Evolutionary conservation across 1,284 basidiomycete genomes (phyloP), one percentile per base, ranked within the genome.

Genomic region (Amylostereum areolatum): DNA sequence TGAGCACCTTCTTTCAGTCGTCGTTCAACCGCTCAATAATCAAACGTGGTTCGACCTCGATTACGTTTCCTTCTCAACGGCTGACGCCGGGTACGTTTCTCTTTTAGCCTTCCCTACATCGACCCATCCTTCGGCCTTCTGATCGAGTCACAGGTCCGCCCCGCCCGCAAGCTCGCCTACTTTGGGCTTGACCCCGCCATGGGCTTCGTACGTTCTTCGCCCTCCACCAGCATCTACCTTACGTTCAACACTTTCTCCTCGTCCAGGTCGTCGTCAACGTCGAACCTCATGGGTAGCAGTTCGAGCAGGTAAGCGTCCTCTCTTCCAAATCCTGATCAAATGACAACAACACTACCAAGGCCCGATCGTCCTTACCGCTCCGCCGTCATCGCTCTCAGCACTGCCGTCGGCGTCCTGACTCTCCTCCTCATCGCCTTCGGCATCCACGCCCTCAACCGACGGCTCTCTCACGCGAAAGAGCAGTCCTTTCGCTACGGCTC

Each of bases 11-110:
- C 34, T 49, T 8, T 36, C 48, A 33, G 7, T 49, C 41, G 36
- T 39, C 27, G 34, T 30, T 3, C 42, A 39, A 18, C 24, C 29
- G 9, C 18, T 11, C 28, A 34, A 8, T 24, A 34, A 39, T 2
- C 36, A 35, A 9, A 31, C 36, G 18, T 49, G 48, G 48, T 35
- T 49, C 25, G 48, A 49, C 39, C 33, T 49, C 24, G 48, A 49
- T 31, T 49, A 44, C 33, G 35, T 49, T 6, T 44, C 48, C 7
- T 49, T 49, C 48, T 27, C 48, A 18, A 18, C 18, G 18, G 18
- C 18, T 18, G 18, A 18, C 18, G 18, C 18, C 18, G 18, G 18
- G 18, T 18, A 18, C 18, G 18, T 18, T 18, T 18, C 18, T 18
- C 18, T 18, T 18, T 18, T 18, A 18, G 18, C 18, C 18, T 18